Percentiles rank a stretch among this genome's conserved stretches.
phyloP scores from a whole-genome alignment of 768 basidiomycete species.

The Suillus placidus region DNA sequence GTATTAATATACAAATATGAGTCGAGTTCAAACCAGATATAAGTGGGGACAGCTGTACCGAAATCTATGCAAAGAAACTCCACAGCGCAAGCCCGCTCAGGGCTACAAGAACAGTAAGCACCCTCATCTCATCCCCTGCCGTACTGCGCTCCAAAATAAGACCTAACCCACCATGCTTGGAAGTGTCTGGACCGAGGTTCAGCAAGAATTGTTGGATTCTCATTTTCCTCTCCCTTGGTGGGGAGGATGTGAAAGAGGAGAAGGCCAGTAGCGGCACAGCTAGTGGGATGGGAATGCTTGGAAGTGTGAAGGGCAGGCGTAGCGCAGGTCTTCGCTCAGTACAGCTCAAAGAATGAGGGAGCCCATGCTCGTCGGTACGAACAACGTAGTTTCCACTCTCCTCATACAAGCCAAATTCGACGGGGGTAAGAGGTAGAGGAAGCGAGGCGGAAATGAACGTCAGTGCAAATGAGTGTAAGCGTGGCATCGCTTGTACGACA shows the following conservation, averaged over 20 bases:
- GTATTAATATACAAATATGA: neutral
- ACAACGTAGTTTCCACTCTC: constrained; percentile 60
- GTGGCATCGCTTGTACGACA: constrained; percentile 68
- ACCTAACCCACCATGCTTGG: constrained; percentile 43
- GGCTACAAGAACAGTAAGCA: constrained; percentile 28
- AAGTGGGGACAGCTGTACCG: no score
- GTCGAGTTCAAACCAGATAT: neutral
- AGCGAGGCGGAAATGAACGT: constrained; percentile 66
- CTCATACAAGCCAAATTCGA: constrained; percentile 42
- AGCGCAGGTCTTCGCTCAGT: constrained; percentile 45
- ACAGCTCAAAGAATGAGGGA: constrained; percentile 57
- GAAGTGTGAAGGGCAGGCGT: constrained; percentile 32
- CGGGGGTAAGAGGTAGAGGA: constrained; percentile 47
- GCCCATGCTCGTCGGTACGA: constrained; percentile 61
- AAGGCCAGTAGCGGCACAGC: constrained; percentile 25
- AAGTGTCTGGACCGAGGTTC: constrained; percentile 35
- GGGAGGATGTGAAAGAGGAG: constrained; percentile 37
- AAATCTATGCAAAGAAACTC: constrained; percentile 30
- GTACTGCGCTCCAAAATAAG: constrained; percentile 58
- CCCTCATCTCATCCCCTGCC: constrained; percentile 67
- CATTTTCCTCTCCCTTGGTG: constrained; percentile 21
- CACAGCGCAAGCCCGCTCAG: constrained; percentile 34
- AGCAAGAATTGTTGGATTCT: constrained; percentile 30
- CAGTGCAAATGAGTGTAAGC: constrained; percentile 63
- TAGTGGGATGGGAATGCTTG: constrained; percentile 25